Percentiles rank a stretch among this genome's conserved stretches.
Conservation (phyloP, 116 monocot species). For the Posidonia oceanica region DNA sequence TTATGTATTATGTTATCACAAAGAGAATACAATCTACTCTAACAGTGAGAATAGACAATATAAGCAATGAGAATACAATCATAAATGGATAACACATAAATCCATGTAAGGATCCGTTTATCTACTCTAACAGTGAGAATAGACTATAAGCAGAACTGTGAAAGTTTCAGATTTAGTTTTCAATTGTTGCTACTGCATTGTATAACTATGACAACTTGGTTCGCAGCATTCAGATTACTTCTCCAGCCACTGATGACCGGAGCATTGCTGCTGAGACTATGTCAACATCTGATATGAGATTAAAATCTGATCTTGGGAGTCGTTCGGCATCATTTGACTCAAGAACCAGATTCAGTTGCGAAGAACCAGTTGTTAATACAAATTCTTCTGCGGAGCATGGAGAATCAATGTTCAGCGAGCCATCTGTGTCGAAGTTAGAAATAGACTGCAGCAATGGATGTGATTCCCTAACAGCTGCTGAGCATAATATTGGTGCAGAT, state of each 20-base stretch:
- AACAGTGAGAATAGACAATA: no score
- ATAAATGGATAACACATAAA: no score
- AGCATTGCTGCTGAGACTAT: constrained; percentile 36
- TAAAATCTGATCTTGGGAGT: constrained; percentile 47
- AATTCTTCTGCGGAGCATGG: constrained; percentile 17
- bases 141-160: not conserved
- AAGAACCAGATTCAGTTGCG: constrained; percentile 30
- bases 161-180: not conserved
- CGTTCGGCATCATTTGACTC: constrained; percentile 54
- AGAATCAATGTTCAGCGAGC: constrained; percentile 22
- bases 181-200: not conserved
- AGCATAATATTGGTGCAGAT: constrained; percentile 9
- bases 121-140: not conserved
- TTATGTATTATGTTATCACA: no score
- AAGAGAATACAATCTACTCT: no score
- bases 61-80: no score
- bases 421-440: constrained; percentile 4
- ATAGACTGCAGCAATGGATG: not conserved
- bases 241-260: constrained; percentile 39
- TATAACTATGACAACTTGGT: not conserved
- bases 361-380: constrained; percentile 32
- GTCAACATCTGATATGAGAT: constrained; percentile 33
- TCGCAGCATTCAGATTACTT: constrained; percentile 38
- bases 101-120: no score
- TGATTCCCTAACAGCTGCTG: constrained; percentile 19